Percentiles rank a stretch among this genome's conserved stretches.
phyloP scores from a whole-genome alignment of 106 monocot genomes.

The Apostasia ramifera region DNA sequence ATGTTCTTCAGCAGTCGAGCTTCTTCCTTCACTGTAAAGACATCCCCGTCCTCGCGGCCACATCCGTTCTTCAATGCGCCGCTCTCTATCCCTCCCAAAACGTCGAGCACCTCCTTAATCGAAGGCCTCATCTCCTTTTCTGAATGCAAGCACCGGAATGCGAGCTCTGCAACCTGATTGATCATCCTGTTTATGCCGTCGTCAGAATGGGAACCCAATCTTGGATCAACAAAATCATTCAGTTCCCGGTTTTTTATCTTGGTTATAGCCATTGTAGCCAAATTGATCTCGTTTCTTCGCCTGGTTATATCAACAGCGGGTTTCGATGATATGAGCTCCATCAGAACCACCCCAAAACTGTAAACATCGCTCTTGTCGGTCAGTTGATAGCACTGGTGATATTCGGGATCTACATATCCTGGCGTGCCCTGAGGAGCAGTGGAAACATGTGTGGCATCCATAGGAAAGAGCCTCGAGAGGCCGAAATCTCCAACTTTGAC shows the following conservation, averaged over 20 bases:
- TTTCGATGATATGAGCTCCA: conserved; percentile 30
- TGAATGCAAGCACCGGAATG: conserved; percentile 18
- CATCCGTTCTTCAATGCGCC: neutral
- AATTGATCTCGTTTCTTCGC: conserved; percentile 6
- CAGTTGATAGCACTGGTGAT: conserved; percentile 21
- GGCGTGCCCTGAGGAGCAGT: conserved; percentile 27
- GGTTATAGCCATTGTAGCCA: conserved; percentile 14
- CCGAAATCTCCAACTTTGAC: conserved; percentile 31
- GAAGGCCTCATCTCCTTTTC: conserved; percentile 21
- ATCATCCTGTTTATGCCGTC: conserved; percentile 10
- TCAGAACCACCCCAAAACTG: conserved; percentile 27
- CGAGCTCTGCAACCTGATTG: conserved; percentile 13
- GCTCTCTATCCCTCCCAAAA: conserved; percentile 8
- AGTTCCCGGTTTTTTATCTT: conserved; percentile 18
- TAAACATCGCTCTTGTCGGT: conserved; percentile 31
- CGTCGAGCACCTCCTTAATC: conserved; percentile 15
- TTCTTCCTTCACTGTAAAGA: neutral
- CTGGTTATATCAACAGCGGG: conserved; percentile 15
- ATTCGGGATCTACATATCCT: conserved; percentile 24
- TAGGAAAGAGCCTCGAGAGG: conserved; percentile 21
- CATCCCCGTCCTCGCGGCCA: neutral
- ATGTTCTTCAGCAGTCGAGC: neutral
- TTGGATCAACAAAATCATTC: conserved; percentile 10
- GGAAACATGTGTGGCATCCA: conserved; percentile 22
- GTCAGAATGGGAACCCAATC: conserved; percentile 8